phyloP scores from a whole-genome alignment of 176 grass and related monocot species.

The Triticum timopheevii region DNA sequence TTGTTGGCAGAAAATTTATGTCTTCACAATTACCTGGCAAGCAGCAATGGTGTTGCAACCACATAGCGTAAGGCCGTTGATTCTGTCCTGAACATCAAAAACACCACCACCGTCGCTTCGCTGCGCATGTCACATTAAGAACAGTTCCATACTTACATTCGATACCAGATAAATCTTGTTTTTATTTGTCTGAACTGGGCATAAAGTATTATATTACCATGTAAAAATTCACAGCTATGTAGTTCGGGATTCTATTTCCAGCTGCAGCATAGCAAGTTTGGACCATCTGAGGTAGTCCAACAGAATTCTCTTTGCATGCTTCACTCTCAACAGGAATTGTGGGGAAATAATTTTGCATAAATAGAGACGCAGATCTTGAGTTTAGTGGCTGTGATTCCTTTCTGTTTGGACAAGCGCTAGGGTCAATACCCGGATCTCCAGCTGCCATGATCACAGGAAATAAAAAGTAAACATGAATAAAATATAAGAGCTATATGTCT shows the following conservation, averaged over 20 bases:
- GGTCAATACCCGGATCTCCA: conserved; percentile 87
- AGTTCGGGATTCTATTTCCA: conserved; percentile 91
- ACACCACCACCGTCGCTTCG: conserved; percentile 80
- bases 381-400: conserved; percentile 92
- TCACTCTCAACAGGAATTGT: conserved; percentile 79
- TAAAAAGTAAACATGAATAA: background rate
- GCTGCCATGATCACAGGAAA: conserved; percentile 55
- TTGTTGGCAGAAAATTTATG: background rate
- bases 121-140: conserved; percentile 51
- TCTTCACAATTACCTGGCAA: conserved; percentile 64
- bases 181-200: background rate
- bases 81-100: conserved; percentile 91
- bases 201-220: conserved; percentile 57
- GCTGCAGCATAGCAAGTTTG: conserved; percentile 83
- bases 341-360: conserved; percentile 94
- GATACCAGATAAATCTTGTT: background rate
- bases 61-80: conserved; percentile 81
- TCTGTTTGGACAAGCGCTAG: conserved; percentile 82
- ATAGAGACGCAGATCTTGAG: conserved; percentile 77
- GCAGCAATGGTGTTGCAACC: conserved; percentile 70
- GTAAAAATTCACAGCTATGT: conserved; percentile 92
- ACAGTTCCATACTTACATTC: background rate
- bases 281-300: conserved; percentile 77
- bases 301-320: conserved; percentile 94
- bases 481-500: background rate